Evolutionary conservation across 768 basidiomycete species (phyloP), one percentile per base, ranked within the genome.

Genomic region (Pisolithus albus): DNA sequence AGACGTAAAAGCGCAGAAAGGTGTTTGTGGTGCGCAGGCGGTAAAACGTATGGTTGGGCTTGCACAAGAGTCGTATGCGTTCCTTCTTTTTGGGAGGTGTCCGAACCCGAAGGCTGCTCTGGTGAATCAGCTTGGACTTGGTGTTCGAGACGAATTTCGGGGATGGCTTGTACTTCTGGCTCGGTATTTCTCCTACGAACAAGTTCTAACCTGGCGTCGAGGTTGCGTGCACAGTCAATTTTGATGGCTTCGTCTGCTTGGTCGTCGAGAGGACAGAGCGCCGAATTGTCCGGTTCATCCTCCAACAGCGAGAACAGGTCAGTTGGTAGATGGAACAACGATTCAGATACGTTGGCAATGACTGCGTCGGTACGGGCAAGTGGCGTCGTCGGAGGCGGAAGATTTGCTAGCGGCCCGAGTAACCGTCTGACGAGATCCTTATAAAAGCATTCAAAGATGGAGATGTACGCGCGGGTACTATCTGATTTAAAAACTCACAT

Each of bases 361-460:
- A 72, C 68, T 5, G 68, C 68, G 56, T 88, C 85, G n/a, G 65
- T 63, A 46, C 68, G 54, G 4, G 65, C 61, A 23, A 70, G 65
- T 9, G 74, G 73, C 4, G 55, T 62, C 5, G 70, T 66, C 4
- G 78, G 77, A 1, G 72, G 57, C 23, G 77, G 72, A 18, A 77
- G 62, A 4, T 63, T 59, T 9, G 70, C 63, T 42, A 87, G 73
- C 3, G 83, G 84, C 44, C 73, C 63, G 8, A 89, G 66, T 46
- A 89, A 69, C 24, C 82, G 78, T 48, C 75, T 78, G 28, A 88
- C 77, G 54, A 90, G 80, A 55, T 84, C 84, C 88, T 90, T 45
- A 15, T 45, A 15, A n/a, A 30, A 56, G 54, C 4, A 24, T 24
- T 28, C 34, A 47, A 59, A 51, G 62, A 54, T 13, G 30, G 2